These are phyloP conservation scores for Carex littledalei DNA, from an alignment of 176 grass and related monocot genomes.

Conservation along the genomic window DNA sequence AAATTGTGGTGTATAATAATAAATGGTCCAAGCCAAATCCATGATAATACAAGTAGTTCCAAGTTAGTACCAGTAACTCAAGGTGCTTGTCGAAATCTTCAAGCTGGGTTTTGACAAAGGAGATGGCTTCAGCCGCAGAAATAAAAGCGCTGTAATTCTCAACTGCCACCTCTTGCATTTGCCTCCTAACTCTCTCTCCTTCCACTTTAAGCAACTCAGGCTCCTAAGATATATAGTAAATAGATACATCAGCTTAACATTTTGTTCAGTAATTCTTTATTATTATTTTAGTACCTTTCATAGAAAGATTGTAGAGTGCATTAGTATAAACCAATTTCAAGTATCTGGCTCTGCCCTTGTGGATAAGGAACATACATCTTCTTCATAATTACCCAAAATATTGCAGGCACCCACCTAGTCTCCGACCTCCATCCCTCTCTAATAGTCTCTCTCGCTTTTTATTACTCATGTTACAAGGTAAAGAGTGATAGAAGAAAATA, in stretches of 20 bases:
- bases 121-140: constrained; percentile 82
- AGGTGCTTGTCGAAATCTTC: constrained; percentile 89
- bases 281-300: neutral
- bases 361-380: neutral
- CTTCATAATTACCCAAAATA: neutral
- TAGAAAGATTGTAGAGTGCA: too few relatives aligned
- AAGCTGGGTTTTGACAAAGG: constrained; percentile 79
- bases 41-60: neutral
- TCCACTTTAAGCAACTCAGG: constrained; percentile 95
- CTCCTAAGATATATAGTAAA: constrained; percentile 49
- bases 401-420: neutral
- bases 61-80: constrained; percentile 58
- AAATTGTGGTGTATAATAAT: constrained; percentile 10
- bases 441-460: neutral
- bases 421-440: neutral
- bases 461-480: neutral
- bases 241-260: neutral
- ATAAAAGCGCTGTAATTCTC: constrained; percentile 96
- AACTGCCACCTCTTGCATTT: constrained; percentile 99
- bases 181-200: constrained; percentile 88
- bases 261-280: neutral
- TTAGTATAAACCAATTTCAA: neutral
- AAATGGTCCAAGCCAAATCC: neutral
- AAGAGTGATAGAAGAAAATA: neutral
- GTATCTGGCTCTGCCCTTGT: neutral